phyloP scores from a whole-genome alignment of 805 yeast genomes.

The Yarrowia phangngaensis region DNA sequence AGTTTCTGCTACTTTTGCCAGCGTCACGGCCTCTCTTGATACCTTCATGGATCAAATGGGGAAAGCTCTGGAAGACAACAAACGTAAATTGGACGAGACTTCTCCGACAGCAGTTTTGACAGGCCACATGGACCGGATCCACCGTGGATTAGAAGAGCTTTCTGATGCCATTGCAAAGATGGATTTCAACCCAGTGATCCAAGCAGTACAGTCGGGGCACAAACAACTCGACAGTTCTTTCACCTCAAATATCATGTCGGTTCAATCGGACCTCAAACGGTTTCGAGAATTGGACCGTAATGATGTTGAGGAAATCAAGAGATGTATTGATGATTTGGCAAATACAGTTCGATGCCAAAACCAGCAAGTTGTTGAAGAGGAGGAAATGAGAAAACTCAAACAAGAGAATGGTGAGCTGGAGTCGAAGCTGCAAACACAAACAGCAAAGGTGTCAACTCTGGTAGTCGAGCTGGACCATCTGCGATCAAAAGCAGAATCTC shows the following conservation, averaged over 20 bases:
- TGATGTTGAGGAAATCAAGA: conserved; percentile 12
- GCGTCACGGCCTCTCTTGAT: conserved; percentile 6
- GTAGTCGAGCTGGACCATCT: conserved; percentile 3
- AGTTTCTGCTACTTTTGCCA: conserved; percentile 14
- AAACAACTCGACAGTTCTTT: conserved; percentile 7
- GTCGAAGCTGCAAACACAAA: conserved; percentile 1
- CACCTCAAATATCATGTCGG: conserved; percentile 9
- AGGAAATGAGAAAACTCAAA: conserved; percentile 1
- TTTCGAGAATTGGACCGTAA: not conserved
- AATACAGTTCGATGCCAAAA: not conserved
- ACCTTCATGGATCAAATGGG: conserved; percentile 19
- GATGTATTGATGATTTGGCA: not conserved
- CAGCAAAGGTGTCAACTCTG: conserved; percentile 2
- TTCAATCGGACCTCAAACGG: conserved; percentile 12
- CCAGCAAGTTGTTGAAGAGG: not conserved
- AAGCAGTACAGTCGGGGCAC: conserved; percentile 1
- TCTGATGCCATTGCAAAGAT: conserved; percentile 2
- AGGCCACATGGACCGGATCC: conserved; percentile 19
- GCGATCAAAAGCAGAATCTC: conserved; percentile 1
- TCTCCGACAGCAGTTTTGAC: conserved; percentile 18
- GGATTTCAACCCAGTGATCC: conserved; percentile 9
- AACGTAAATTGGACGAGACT: conserved; percentile 15
- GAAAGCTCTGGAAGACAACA: conserved; percentile 15
- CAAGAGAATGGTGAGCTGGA: too few species aligned
- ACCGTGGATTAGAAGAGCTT: conserved; percentile 7